phyloP scores from a whole-genome alignment of 345 rosid species.

The Populus ilicifolia region DNA sequence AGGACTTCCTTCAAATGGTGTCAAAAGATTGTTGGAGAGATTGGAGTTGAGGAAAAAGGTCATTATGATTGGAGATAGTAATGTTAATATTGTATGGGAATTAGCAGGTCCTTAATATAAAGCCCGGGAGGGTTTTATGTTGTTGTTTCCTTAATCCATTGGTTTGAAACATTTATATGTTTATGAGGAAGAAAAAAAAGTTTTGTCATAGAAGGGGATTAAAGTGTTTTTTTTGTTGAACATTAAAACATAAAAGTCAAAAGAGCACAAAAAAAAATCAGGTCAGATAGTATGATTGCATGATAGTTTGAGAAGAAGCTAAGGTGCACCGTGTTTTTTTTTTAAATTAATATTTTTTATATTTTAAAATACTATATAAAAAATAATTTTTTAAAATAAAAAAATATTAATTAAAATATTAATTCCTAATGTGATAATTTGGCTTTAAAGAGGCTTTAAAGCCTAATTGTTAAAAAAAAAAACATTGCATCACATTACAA shows the following conservation, averaged over 20 bases:
- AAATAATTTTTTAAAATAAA: too few relatives aligned
- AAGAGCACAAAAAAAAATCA: conserved; percentile 4
- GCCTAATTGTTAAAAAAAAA: too few relatives aligned
- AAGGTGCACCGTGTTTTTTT: too few relatives aligned
- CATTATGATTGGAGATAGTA: conserved; percentile 17
- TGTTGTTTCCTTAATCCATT: conserved; percentile 46
- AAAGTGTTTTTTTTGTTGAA: not conserved
- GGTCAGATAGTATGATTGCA: not conserved
- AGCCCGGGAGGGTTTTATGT: conserved; percentile 14
- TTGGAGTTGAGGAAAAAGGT: conserved; percentile 31
- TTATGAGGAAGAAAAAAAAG: not conserved
- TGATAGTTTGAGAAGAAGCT: not conserved
- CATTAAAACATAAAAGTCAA: conserved; percentile 42
- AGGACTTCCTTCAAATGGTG: conserved; percentile 26
- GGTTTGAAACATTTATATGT: not conserved
- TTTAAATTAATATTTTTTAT: too few relatives aligned
- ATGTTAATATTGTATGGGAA: conserved; percentile 7
- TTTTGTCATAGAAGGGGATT: not conserved
- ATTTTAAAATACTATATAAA: too few relatives aligned
- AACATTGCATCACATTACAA: too few relatives aligned
- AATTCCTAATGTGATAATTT: too few relatives aligned
- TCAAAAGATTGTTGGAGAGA: conserved; percentile 34
- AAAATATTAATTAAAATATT: too few relatives aligned
- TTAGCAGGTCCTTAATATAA: conserved; percentile 16
- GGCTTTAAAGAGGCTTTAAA: too few relatives aligned